These are phyloP conservation scores for Lactifluus subvellereus DNA, from an alignment of 768 basidiomycete genomes.

Conservation along the genomic window DNA sequence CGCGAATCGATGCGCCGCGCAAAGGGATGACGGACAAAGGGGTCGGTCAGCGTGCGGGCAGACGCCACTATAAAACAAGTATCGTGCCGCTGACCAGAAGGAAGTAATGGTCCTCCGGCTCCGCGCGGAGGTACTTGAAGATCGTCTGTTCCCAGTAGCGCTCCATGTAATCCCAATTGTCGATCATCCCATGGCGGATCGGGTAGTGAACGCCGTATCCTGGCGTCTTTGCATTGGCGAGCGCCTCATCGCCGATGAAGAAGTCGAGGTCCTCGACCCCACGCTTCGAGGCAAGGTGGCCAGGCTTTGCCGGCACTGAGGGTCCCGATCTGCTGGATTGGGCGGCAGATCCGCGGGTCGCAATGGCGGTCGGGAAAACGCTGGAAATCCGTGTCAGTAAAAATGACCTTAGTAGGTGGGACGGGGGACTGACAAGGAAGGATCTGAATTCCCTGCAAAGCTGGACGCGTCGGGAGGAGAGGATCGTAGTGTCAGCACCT, in stretches of 20 bases:
- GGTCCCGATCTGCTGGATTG: constrained; percentile 62
- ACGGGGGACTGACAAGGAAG: constrained; percentile 73
- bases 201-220: constrained; percentile 95
- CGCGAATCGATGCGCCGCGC: neutral
- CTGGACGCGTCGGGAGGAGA: constrained; percentile 36
- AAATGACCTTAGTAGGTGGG: constrained; percentile 4
- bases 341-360: constrained; percentile 70
- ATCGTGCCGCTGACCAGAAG: constrained; percentile 69
- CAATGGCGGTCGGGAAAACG: constrained; percentile 98
- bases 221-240: constrained; percentile 91
- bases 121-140: constrained; percentile 98
- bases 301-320: constrained; percentile 76
- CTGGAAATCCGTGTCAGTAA: constrained; percentile 34
- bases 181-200: constrained; percentile 95
- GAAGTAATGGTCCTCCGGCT: constrained; percentile 99
- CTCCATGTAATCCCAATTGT: constrained; percentile 99
- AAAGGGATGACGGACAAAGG: neutral
- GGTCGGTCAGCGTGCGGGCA: constrained; percentile 2
- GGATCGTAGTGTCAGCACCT: neutral
- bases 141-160: constrained; percentile 99
- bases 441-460: constrained; percentile 98
- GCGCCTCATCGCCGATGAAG: constrained; percentile 97
- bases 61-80: neutral
- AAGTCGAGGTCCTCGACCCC: constrained; percentile 99
- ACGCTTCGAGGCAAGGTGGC: constrained; percentile 91